These are phyloP conservation scores for Leptosphaerulina australis DNA, from an alignment of 2,329 filamentous ascomycete genomes.

Conservation along the genomic window DNA sequence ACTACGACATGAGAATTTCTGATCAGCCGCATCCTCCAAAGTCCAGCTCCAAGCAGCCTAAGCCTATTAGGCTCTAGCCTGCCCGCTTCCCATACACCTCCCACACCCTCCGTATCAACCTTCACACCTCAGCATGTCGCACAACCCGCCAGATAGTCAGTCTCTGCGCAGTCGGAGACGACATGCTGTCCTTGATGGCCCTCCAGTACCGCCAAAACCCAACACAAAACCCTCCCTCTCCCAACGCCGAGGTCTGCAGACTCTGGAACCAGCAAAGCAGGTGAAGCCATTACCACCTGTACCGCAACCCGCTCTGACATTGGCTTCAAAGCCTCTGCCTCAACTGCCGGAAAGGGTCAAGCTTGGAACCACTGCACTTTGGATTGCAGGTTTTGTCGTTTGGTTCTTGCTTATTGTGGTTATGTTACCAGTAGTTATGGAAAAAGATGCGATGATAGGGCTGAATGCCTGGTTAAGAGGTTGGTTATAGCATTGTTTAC, in stretches of 20 bases:
- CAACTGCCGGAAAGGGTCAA: slow-evolving; percentile 8
- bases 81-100: background rate
- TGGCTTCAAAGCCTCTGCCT: slow-evolving; percentile 22
- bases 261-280: background rate
- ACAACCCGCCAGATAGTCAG: background rate
- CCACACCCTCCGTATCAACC: background rate
- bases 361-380: slow-evolving; percentile 14
- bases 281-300: slow-evolving; percentile 25
- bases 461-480: slow-evolving; percentile 30
- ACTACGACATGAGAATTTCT: too few relatives aligned
- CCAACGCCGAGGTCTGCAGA: background rate
- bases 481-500: background rate
- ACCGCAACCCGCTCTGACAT: background rate
- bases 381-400: slow-evolving; percentile 22
- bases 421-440: slow-evolving; percentile 35
- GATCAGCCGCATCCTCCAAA: background rate
- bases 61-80: background rate
- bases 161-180: slow-evolving; percentile 4
- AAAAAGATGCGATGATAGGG: slow-evolving; percentile 38
- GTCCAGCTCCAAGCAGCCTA: background rate
- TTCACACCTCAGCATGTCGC: slow-evolving; percentile 1
- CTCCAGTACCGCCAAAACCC: slow-evolving; percentile 12
- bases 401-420: slow-evolving; percentile 38
- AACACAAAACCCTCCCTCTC: background rate
- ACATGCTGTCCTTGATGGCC: background rate